Evolutionary conservation across 768 basidiomycete genomes (phyloP), one percentile per base, ranked within the genome.

Genomic region (Coprinopsis sp.): DNA sequence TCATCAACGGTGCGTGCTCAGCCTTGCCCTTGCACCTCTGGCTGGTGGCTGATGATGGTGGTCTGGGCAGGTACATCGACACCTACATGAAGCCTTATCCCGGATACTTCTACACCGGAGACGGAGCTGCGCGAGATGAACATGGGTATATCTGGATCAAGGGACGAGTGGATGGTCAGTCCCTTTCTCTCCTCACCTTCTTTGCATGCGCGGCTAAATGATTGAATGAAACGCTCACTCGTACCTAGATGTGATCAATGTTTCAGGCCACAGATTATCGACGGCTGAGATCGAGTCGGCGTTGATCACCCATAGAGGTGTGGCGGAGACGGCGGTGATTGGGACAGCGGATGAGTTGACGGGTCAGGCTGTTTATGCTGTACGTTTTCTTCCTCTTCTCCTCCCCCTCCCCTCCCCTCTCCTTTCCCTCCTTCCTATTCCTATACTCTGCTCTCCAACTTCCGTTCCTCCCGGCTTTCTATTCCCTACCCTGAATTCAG

Each of bases 91-190:
- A 39, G 71, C 87, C 88, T 21, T 94, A 94, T 69, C 88, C 90
- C 5, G 94, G 94, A 6, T 71, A 76, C 62, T 98, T 91, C 77
- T 96, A 87, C 68, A 98, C 95, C n/a, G 96, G 96, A 19, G 95
- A 99, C 58, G 96, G 95, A 34, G 95, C 94, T 23, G 86, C 87
- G 12, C 80, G 95, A 18, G 96, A 98, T 60, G 82, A 86, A 54
- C 83, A 98, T 56, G 96, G 95, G 2, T 98, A 99, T 70, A 88
- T 95, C 62, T 98, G 96, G 95, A 97, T 99, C 67, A 92, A 92
- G 66, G 96, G 95, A 42, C 82, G 96, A 54, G 81, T 98, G 40
- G 96, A 99, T 65, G 93, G 87, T 75, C 54, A 67, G 76, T 54
- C 4, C 39, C 33, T 19, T 43, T 49, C 24, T 50, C 46, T 47